These are phyloP conservation scores for Annulohypoxylon bovei DNA, from an alignment of 495 filamentous ascomycete species.

Conservation along the genomic window DNA sequence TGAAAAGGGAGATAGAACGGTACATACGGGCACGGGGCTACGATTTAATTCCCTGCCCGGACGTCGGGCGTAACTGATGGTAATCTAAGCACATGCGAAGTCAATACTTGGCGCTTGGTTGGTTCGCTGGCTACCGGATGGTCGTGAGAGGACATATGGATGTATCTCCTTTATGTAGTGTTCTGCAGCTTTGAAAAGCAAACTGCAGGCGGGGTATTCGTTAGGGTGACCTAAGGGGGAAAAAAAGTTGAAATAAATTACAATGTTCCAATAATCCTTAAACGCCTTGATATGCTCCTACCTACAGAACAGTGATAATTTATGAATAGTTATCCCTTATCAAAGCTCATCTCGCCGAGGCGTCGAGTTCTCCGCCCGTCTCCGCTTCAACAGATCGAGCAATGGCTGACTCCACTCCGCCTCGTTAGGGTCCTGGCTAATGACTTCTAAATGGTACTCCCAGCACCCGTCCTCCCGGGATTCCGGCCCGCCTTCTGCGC, in stretches of 20 bases:
- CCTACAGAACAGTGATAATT: background rate
- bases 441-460: conserved; percentile 50
- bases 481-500: conserved; percentile 17
- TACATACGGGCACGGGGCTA: background rate
- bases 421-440: conserved; percentile 24
- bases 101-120: background rate
- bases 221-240: conserved; percentile 19
- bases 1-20: background rate
- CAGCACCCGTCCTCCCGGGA: conserved; percentile 50
- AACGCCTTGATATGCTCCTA: conserved; percentile 18
- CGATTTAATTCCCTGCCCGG: background rate
- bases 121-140: background rate
- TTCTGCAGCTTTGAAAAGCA: background rate
- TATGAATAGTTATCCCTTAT: background rate
- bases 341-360: conserved; percentile 37
- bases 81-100: background rate
- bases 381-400: conserved; percentile 27
- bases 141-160: background rate
- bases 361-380: background rate
- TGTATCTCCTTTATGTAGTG: conserved; percentile 28
- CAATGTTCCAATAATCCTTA: background rate
- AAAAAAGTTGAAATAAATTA: conserved; percentile 15
- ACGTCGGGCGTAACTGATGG: too few relatives aligned
- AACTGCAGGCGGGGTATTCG: conserved; percentile 29
- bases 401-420: conserved; percentile 40